phyloP scores from a whole-genome alignment of 2,329 filamentous ascomycete species.

The Rhynchosporium graminicola region DNA sequence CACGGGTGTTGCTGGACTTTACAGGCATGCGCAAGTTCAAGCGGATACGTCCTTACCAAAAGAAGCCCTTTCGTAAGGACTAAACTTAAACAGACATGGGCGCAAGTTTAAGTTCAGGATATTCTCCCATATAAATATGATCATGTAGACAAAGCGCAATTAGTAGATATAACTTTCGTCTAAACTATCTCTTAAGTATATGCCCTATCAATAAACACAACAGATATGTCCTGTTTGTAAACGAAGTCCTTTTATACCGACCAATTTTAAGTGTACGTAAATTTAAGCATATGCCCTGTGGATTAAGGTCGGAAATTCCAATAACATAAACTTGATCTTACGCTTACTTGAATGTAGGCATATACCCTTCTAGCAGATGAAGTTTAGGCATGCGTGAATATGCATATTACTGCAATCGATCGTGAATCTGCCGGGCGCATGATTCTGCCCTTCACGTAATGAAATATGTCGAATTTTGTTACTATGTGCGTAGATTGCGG shows the following conservation, averaged over 20 bases:
- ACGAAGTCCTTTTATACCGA: not conserved
- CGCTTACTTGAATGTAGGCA: too few species aligned
- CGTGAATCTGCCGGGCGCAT: too few species aligned
- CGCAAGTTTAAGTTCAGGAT: not conserved
- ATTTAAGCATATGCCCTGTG: not conserved
- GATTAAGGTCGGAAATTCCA: not conserved
- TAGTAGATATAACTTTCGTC: not conserved
- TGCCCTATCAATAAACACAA: not conserved
- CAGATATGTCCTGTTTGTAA: not conserved
- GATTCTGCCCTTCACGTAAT: too few species aligned
- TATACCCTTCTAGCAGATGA: too few species aligned
- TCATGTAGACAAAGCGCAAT: not conserved
- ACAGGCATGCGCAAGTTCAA: conserved; percentile 1
- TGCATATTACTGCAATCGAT: too few species aligned
- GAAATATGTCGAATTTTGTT: not conserved
- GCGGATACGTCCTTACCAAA: not conserved
- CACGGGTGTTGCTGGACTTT: not conserved
- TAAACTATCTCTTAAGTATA: conserved; percentile 3
- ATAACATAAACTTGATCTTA: not conserved
- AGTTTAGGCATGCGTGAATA: too few species aligned
- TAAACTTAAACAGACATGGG: not conserved
- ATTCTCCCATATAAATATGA: not conserved
- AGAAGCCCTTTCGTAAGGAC: not conserved
- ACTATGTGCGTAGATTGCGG: not conserved
- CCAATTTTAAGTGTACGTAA: not conserved